Base-by-base conservation (phyloP, 2,329 filamentous ascomycete genomes). In the Calonectria pteridis region DNA sequence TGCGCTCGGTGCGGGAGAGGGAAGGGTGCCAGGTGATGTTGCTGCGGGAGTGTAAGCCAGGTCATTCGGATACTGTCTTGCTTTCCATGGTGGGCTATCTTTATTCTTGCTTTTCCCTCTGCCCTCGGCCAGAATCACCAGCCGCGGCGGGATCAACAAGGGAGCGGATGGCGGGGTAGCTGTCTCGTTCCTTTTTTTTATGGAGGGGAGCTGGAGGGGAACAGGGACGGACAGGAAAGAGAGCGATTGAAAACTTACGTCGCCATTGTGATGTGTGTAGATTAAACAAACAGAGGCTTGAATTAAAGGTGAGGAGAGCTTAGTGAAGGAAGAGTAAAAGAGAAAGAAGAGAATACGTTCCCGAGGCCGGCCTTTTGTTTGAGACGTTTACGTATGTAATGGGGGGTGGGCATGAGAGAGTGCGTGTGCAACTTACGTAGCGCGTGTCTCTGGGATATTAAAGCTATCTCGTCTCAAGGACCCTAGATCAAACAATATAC, bases 1-100 rank as follows among this genome's bases (percentile, higher is more conserved):
- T 93, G 85, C 94, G 94, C 90, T 97, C 94, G 75, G 88, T 85
- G 86, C 94, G 94, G 69, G 93, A 94, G 83, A 97, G 93, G 75
- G 93, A 94, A 11, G 93, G 89, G 89, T 97, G 94, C 94, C 94
- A 97, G 85, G 94, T 96, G 85, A 97, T 96, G 90, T 97, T 97
- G 84, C 94, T 97, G 40, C 59, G 28, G 11, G 16, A 63, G 72
- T 73, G 66, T 76, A 59, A 66, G 64, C 72, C 58, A 53, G 63
- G 64, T 71, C 62, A 74, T 73, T 43, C n/a, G 62, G 65, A 73
- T 65, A 64, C 37, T 28, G 55, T 69, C 62, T 71, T 37, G 68
- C 7, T 73, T 53, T 62, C 14, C 23, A 40, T 62, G 20, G 35
- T 18, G 6, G 14, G 18, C 5, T 31, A 14, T 20, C 31, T 31